phyloP scores from a whole-genome alignment of 176 grass and related monocot genomes.

The Avena sativa region DNA sequence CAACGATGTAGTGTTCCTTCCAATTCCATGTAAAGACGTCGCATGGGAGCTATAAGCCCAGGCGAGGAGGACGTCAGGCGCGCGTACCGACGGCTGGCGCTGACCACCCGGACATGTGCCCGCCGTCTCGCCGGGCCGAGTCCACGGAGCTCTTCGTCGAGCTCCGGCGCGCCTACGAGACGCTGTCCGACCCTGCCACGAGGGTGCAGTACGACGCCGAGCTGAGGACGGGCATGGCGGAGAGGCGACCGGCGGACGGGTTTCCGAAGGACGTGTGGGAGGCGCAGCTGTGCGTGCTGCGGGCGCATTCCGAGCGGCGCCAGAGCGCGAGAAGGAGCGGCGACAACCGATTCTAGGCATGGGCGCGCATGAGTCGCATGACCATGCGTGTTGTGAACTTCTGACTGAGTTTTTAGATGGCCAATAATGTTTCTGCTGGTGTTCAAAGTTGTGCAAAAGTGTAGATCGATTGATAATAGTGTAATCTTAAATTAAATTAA shows the following conservation, averaged over 20 bases:
- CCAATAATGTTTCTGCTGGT: no score
- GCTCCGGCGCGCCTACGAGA: conserved; percentile 75
- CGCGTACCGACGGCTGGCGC: conserved; percentile 72
- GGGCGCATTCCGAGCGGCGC: conserved; percentile 21
- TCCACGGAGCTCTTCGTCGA: conserved; percentile 70
- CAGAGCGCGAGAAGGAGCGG: conserved; percentile 24
- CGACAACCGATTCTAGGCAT: background rate
- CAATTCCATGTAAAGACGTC: no score
- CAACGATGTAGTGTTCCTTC: no score
- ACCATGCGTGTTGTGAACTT: background rate
- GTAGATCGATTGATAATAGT: no score
- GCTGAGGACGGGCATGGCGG: conserved; percentile 5
- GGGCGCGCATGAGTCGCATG: no score
- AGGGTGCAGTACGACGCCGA: conserved; percentile 58
- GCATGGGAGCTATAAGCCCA: no score
- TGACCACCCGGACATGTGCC: conserved; percentile 74
- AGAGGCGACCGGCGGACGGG: background rate
- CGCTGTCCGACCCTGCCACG: conserved; percentile 61
- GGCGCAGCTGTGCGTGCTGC: conserved; percentile 51
- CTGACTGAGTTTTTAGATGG: background rate
- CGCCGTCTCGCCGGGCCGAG: conserved; percentile 49
- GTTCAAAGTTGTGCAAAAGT: no score
- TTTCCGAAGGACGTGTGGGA: conserved; percentile 61
- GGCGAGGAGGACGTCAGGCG: conserved; percentile 68
- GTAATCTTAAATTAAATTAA: background rate